Conservation (phyloP, 2,329 filamentous ascomycete species). For the Seiridium unicorne region DNA sequence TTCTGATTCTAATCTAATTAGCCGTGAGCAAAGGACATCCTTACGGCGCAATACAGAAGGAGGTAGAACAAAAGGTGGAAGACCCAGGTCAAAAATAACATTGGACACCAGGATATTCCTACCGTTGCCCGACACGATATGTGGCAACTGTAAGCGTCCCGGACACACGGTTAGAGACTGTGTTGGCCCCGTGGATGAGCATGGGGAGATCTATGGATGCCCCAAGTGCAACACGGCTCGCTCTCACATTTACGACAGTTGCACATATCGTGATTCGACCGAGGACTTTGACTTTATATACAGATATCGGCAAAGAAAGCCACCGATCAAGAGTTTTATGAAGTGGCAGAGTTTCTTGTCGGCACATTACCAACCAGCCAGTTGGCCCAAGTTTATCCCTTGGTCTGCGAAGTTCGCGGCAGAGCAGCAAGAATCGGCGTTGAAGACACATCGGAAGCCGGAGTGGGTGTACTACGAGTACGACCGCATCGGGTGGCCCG, state of each 20-base stretch:
- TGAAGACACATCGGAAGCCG: background rate
- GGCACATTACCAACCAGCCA: background rate
- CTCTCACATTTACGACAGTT: constrained; percentile 6
- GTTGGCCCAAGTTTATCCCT: constrained; percentile 9
- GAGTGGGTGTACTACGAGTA: constrained; percentile 11
- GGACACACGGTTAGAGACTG: constrained; percentile 10
- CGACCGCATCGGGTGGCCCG: constrained; percentile 6
- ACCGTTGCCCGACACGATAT: background rate
- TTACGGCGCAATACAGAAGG: too few relatives aligned
- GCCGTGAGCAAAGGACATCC: too few relatives aligned
- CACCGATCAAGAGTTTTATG: constrained; percentile 6
- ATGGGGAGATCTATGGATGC: constrained; percentile 8
- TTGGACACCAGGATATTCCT: background rate
- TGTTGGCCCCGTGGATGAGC: constrained; percentile 8
- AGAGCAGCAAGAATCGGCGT: constrained; percentile 4
- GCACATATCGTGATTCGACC: background rate
- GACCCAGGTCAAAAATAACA: background rate
- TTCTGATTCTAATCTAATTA: too few relatives aligned
- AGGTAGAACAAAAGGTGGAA: background rate
- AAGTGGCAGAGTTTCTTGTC: constrained; percentile 8
- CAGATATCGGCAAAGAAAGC: constrained; percentile 9
- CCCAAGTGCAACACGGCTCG: constrained; percentile 8
- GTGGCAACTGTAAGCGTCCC: constrained; percentile 3
- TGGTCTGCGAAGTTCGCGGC: constrained; percentile 9
- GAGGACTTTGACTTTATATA: constrained; percentile 10